phyloP scores from a whole-genome alignment of 1,284 basidiomycete species.

The Wallemia hederae region DNA sequence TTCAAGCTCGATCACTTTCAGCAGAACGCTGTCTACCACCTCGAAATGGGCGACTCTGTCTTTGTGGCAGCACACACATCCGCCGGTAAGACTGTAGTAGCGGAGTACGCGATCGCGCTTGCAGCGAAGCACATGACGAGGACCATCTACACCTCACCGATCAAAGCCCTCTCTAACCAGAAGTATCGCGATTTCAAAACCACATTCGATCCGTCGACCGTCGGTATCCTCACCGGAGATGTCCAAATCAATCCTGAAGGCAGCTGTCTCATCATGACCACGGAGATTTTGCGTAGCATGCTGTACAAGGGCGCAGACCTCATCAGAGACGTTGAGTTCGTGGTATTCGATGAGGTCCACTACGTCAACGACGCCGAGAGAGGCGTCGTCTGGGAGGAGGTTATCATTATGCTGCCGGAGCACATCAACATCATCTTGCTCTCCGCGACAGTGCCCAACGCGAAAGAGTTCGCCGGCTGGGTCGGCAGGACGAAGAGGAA shows the following conservation, averaged over 20 bases:
- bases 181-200: constrained; percentile 98
- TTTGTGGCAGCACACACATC: constrained; percentile 98
- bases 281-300: constrained; percentile 97
- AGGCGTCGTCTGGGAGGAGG: constrained; percentile 99
- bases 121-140: constrained; percentile 98
- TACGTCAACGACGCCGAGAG: constrained; percentile 99
- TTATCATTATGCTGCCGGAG: constrained; percentile 95
- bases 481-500: constrained; percentile 98
- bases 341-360: constrained; percentile 98
- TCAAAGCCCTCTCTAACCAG: constrained; percentile 95
- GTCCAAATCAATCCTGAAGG: constrained; percentile 98
- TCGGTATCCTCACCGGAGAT: constrained; percentile 93
- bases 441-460: constrained; percentile 93
- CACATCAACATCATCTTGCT: constrained; percentile 89
- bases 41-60: constrained; percentile 90
- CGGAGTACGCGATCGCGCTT: constrained; percentile 91
- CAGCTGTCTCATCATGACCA: constrained; percentile 89
- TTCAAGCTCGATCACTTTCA: constrained; percentile 74
- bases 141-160: constrained; percentile 94
- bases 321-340: constrained; percentile 95
- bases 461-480: constrained; percentile 97
- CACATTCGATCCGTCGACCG: constrained; percentile 67
- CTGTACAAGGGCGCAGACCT: constrained; percentile 94
- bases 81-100: constrained; percentile 97
- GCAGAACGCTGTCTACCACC: constrained; percentile 90